Conservation (phyloP, 306 rosid genomes). For the Lablab purpureus region DNA sequence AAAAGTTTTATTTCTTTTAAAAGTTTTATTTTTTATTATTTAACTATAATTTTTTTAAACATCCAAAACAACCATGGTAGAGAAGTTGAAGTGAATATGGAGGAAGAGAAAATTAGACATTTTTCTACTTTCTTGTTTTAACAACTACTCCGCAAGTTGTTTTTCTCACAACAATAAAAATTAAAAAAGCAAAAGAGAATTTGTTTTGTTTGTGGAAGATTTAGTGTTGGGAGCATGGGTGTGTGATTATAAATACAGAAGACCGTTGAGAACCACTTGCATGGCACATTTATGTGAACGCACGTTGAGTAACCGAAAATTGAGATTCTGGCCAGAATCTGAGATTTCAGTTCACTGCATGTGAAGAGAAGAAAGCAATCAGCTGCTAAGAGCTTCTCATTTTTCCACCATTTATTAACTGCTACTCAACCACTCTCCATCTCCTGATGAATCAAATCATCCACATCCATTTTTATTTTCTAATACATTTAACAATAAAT, state of each 20-base stretch:
- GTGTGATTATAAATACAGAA: neutral
- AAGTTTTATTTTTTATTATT: too few relatives aligned
- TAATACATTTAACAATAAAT: neutral
- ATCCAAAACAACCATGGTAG: too few relatives aligned
- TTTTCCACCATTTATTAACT: conserved; percentile 25
- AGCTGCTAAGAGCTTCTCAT: neutral
- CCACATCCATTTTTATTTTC: neutral
- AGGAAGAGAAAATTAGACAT: too few relatives aligned
- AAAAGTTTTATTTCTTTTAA: too few relatives aligned
- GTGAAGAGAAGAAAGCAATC: conserved; percentile 19
- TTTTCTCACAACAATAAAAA: too few relatives aligned
- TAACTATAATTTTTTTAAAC: too few relatives aligned
- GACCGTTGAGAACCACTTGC: neutral
- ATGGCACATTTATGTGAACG: conserved; percentile 42
- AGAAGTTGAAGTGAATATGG: too few relatives aligned
- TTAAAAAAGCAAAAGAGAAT: neutral
- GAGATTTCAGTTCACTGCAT: neutral
- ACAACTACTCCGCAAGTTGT: too few relatives aligned
- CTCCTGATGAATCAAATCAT: conserved; percentile 45
- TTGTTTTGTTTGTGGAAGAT: neutral
- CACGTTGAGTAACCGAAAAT: conserved; percentile 7
- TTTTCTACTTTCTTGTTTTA: too few relatives aligned
- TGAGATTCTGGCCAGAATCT: neutral
- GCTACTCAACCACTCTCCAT: neutral
- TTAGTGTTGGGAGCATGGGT: neutral